phyloP scores from a whole-genome alignment of 257 asterid genomes.

The Capsicum rhomboideum region DNA sequence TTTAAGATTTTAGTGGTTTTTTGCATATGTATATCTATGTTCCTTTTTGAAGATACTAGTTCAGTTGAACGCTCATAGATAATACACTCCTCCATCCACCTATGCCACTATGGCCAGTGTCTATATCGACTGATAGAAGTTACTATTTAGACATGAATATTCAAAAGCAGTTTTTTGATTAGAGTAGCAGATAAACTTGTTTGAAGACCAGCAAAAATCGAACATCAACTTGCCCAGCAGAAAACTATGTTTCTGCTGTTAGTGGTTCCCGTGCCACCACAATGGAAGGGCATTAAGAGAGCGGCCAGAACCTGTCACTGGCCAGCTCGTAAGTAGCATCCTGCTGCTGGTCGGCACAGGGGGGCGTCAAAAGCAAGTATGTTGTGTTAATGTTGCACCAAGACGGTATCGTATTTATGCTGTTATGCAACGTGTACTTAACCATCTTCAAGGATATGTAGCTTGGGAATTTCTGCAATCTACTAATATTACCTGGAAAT shows the following conservation, averaged over 20 bases:
- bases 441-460: background rate
- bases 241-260: background rate
- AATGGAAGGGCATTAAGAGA: too few relatives aligned
- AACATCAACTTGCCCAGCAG: background rate
- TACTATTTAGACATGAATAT: background rate
- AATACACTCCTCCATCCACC: too few relatives aligned
- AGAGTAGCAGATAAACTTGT: background rate
- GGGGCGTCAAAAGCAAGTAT: too few relatives aligned
- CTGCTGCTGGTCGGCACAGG: too few relatives aligned
- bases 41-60: background rate
- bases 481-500: slow-evolving; percentile 60
- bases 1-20: background rate
- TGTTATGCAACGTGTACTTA: background rate
- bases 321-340: too few relatives aligned
- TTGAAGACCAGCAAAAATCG: background rate
- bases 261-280: too few relatives aligned
- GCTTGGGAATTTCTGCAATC: background rate
- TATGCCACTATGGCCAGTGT: too few relatives aligned
- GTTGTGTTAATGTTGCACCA: background rate
- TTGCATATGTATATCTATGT: background rate
- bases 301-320: too few relatives aligned
- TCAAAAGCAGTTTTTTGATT: background rate
- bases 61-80: background rate
- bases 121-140: background rate
- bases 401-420: background rate